Evolutionary conservation across 2,329 filamentous ascomycete species (phyloP), one percentile per base, ranked within the genome.

Genomic region (Elsinoe necatrix): DNA sequence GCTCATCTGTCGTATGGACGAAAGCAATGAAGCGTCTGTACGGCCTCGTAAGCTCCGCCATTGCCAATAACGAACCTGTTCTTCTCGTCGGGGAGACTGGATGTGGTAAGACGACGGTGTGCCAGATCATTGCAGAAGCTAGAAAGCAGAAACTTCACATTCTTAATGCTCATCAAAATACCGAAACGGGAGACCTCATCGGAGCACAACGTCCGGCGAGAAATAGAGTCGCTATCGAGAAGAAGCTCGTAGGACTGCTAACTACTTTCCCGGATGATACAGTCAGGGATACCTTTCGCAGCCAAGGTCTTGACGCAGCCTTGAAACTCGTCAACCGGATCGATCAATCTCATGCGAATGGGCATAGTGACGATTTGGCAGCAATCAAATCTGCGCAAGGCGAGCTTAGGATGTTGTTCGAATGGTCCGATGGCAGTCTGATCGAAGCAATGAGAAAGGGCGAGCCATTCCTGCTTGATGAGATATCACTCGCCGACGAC

Each of bases 91-190:
- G 93, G 60, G 95, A 98, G 69, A 99, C 93, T 16, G 93, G 93
- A 4, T 97, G 92, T 66, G 93, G 95, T 59, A 99, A 99, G 74
- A 99, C 93, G 0, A 96, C 92, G 1, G 87, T 98, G 5, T 95
- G 89, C 63, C 93, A 99, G 69, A 80, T 95, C 67, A 79, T 97
- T 55, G 90, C 93, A 2, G 86, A 95, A 65, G 86, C 88, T 3
- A 79, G 89, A 60, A 76, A 78, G 14, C 89, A 86, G 64, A 77
- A 87, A 61, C 75, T 99, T 37, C 84, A 91, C 63, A 93, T 92
- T 63, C 86, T 98, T 66, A 99, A 98, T 67, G 93, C 95, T 2
- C 95, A 99, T 71, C 92, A 97, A 63, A 99, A 98, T 62, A 91
- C 93, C 0, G 95, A 99, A 69, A 97, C 95, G 0, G 92, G 93